These are phyloP conservation scores for Rheum nobile DNA, from an alignment of 148 eudicot genomes.

Conservation along the genomic window DNA sequence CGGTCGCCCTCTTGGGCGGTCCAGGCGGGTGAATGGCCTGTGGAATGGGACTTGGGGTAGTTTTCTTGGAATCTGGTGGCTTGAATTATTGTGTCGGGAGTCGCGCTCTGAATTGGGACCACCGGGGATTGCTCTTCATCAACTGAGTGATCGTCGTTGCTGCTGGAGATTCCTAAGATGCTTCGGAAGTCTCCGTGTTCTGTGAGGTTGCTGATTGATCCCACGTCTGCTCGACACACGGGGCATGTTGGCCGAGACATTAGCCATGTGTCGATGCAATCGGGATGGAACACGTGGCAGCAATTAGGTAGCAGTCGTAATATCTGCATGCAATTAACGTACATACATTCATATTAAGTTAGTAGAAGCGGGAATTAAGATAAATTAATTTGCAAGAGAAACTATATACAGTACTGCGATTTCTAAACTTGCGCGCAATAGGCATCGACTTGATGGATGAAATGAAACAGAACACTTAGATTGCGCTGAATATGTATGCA, in stretches of 20 bases:
- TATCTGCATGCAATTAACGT: slow-evolving; percentile 7
- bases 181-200: slow-evolving; percentile 10
- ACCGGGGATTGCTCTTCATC: not conserved
- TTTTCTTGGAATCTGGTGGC: slow-evolving; percentile 9
- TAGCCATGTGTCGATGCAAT: slow-evolving; percentile 42
- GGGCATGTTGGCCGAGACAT: slow-evolving; percentile 36
- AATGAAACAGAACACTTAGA: too few relatives aligned
- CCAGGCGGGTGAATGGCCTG: slow-evolving; percentile 31
- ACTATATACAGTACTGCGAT: too few relatives aligned
- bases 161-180: not conserved
- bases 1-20: slow-evolving; percentile 31
- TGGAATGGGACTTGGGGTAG: slow-evolving; percentile 30
- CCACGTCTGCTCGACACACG: slow-evolving; percentile 28
- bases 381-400: too few relatives aligned
- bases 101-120: not conserved
- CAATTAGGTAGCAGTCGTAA: slow-evolving; percentile 41
- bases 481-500: too few relatives aligned
- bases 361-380: too few relatives aligned
- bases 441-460: too few relatives aligned
- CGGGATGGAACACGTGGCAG: slow-evolving; percentile 48
- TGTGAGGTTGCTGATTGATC: not conserved
- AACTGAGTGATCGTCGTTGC: not conserved
- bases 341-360: too few relatives aligned
- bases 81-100: not conserved
- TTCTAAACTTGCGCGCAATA: too few relatives aligned